Conservation (phyloP, 192 early-diverging fungal genomes). For the Backusella circina region DNA sequence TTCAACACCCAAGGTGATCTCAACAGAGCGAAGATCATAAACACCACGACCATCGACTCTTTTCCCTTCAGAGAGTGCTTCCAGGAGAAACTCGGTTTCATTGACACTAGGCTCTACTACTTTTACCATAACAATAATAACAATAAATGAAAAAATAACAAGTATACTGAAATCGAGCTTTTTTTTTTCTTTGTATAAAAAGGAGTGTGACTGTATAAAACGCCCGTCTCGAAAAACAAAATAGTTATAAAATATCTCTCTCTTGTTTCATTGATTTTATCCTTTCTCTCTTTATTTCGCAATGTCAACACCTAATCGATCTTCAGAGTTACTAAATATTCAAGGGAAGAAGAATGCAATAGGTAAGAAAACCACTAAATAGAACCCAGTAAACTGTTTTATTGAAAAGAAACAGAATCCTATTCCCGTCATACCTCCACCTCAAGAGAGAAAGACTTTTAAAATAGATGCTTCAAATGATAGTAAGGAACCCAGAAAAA, state of each 20-base stretch:
- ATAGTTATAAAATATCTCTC: not conserved
- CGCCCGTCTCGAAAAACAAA: not conserved
- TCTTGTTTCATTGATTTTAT: not conserved
- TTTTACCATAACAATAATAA: slow-evolving; percentile 34
- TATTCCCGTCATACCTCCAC: slow-evolving; percentile 26
- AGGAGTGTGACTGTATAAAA: not conserved
- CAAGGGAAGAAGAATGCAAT: slow-evolving; percentile 9
- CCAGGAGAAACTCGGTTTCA: slow-evolving; percentile 72
- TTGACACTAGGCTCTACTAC: slow-evolving; percentile 43
- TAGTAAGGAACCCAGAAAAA: not conserved
- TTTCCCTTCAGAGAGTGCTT: slow-evolving; percentile 63
- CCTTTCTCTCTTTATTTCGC: not conserved
- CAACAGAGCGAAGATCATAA: slow-evolving; percentile 68
- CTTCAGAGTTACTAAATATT: slow-evolving; percentile 15
- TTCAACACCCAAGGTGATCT: slow-evolving; percentile 65
- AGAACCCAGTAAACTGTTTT: not conserved
- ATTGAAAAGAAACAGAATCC: not conserved
- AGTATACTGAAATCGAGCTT: not conserved
- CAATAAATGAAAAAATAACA: not conserved
- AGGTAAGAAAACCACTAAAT: not conserved
- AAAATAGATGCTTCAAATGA: slow-evolving; percentile 35
- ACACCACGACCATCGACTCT: slow-evolving; percentile 78
- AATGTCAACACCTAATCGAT: not conserved
- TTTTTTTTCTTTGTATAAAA: not conserved
- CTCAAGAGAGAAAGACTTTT: slow-evolving; percentile 41